Percentiles rank a stretch among this genome's conserved stretches.
Conservation (phyloP, 345 rosid genomes). For the Camelina hispida region DNA sequence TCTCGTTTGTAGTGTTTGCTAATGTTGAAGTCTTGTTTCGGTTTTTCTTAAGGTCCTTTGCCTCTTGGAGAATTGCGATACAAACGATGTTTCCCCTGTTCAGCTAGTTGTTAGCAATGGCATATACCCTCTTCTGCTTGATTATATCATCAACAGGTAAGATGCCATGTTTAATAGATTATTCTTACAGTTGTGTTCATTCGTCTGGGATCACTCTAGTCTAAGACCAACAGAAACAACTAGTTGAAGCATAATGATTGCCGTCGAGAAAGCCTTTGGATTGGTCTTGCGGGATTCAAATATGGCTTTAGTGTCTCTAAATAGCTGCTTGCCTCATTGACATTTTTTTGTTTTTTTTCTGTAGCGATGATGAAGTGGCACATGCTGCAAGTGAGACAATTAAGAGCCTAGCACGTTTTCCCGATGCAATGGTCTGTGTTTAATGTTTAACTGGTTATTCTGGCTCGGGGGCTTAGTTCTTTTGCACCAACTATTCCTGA, state of each 20-base stretch:
- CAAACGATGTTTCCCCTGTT: constrained; percentile 50
- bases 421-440: constrained; percentile 69
- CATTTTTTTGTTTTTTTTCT: constrained; percentile 10
- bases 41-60: constrained; percentile 53
- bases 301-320: not conserved
- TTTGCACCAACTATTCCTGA: constrained; percentile 2
- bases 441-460: constrained; percentile 23
- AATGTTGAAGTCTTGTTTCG: constrained; percentile 16
- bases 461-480: constrained; percentile 10
- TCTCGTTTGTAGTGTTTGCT: constrained; percentile 4
- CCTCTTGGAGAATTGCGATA: constrained; percentile 62
- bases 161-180: constrained; percentile 26
- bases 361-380: constrained; percentile 80
- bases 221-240: not conserved
- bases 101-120: constrained; percentile 59
- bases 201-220: not conserved
- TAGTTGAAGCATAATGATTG: not conserved
- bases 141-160: constrained; percentile 70
- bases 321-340: constrained; percentile 2
- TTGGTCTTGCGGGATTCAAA: constrained; percentile 4
- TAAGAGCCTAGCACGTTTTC: constrained; percentile 62
- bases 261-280: not conserved
- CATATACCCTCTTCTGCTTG: constrained; percentile 78
- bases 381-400: constrained; percentile 74
- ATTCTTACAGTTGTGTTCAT: not conserved